Evolutionary conservation across 306 rosid genomes (phyloP), one percentile per base, ranked within the genome.

Genomic region (Geum urbanum): DNA sequence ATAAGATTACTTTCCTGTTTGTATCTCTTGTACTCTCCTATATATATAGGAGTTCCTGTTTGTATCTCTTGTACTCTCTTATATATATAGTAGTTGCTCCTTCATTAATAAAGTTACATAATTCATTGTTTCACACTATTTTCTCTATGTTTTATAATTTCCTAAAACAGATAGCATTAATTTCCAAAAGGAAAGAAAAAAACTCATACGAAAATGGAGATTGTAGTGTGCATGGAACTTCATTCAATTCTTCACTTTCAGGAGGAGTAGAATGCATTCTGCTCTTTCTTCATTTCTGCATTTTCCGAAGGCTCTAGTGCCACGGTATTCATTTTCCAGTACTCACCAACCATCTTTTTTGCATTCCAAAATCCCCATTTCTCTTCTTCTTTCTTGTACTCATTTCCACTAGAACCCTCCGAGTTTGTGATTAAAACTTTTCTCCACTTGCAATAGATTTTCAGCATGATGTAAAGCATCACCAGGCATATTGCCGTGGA

Each of bases 361-460:
- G 81, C 81, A 68, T 81, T 82, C 58, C 67, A 69, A 72, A 76
- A 37, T 1, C 55, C 82, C 86, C 84, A 83, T 78, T 69, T 84
- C 67, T 61, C 77, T 13, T 76, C 92, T 66, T 83, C 82, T 73
- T 51, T 78, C 67, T 65, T 77, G 27, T 51, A 24, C 10, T 67
- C 82, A 49, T 43, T 70, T 45, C 45, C 76, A 43, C 78, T 69
- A 16, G 82, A 80, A 52, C 85, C 84, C 3, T 87, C 92, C 20
- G 81, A 75, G 74, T 77, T 94, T 39, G 95, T 84, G 72, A 89
- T 82, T 0, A 88, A 64, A 47, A 87, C 91, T 77, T 80, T 76
- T 84, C 92, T 89, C 99, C 99, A 94, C 19, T 86, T 86, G 78
- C 89, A 83, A 97, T 97, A 94, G n/a, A 94, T 94, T 74, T 92